Base-by-base conservation (phyloP, 176 grass and related monocot species). In the Oryza punctata region DNA sequence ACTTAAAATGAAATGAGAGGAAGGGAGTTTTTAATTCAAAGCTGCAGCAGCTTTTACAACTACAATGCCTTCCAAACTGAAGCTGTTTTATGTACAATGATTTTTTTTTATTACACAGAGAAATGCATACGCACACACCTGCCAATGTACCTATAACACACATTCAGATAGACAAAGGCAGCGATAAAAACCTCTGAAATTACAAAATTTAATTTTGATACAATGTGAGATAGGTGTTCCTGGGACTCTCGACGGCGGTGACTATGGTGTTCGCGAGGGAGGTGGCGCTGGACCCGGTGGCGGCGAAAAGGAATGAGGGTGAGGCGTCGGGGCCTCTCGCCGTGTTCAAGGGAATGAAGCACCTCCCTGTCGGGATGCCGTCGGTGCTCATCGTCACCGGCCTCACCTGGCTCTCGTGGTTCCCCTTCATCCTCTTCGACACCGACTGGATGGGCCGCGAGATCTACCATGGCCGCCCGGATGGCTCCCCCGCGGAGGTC, bases 391-490 rank as follows among this genome's bases (percentile, higher is more conserved):
- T 95, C 49, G 89, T 94, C 49, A 95, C 92, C 3, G 81, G 71
- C n/a, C 89, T 98, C 37, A 95, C 93, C 15, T 98, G 92, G 96
- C 65, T 98, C 1, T 86, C 96, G 0, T 98, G 93, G 93, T 95
- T 98, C 76, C 96, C 93, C 2, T 95, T 95, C 84, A 91, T 93
- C 87, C 89, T 98, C 43, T 98, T 95, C 28, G 93, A 98, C 84
- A 98, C 96, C 33, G 96, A 98, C 69, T 95, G 96, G 92, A 95
- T 98, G 96, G 92, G 96, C 41, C 96, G 92, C 0, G 96, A 98
- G 88, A 88, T 98, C 33, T 94, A 91, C 85, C 96, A 98, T 12
- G 96, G 92, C 7, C 8, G 68, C 26, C 88, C 93, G 0, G 92
- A 84, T 4, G 96, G 96, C 28, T 79, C 10, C 29, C 32, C 82